Percentiles rank a stretch among this genome's conserved stretches.
phyloP scores from a whole-genome alignment of 2,329 filamentous ascomycete species.

The Xylaria sp. region DNA sequence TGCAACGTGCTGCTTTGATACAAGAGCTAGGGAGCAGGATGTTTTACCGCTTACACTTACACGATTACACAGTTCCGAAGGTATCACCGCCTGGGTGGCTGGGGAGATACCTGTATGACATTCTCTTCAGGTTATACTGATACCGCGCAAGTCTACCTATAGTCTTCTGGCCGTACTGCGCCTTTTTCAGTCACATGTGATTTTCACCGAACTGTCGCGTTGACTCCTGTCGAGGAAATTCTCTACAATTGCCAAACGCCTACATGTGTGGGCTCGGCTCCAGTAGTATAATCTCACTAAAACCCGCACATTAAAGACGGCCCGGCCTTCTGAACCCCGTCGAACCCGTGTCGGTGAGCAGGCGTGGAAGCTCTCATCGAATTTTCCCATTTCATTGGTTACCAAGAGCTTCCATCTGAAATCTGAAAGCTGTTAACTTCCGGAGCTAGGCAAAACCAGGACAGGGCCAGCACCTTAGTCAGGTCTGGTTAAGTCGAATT shows the following conservation, averaged over 20 bases:
- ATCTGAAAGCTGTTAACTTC: neutral
- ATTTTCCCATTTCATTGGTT: neutral
- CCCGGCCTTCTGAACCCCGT: neutral
- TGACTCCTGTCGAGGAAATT: no score
- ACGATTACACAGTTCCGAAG: no score
- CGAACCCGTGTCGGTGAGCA: constrained; percentile 9
- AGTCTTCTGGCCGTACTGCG: no score
- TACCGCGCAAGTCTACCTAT: no score
- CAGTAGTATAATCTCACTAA: neutral
- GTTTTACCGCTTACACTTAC: no score
- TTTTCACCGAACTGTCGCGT: no score
- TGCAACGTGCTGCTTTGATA: no score
- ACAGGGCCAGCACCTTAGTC: neutral
- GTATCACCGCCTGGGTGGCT: no score
- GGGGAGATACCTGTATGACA: no score
- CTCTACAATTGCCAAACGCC: neutral
- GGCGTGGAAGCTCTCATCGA: constrained; percentile 16
- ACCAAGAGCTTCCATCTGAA: neutral
- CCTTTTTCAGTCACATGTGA: no score
- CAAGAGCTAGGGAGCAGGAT: no score
- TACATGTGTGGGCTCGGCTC: constrained; percentile 5
- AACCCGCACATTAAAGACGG: neutral
- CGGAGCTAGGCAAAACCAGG: neutral
- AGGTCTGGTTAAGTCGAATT: neutral
- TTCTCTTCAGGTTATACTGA: no score